These are phyloP conservation scores for Bisporella sp. DNA, from an alignment of 2,329 filamentous ascomycete species.

Conservation along the genomic window DNA sequence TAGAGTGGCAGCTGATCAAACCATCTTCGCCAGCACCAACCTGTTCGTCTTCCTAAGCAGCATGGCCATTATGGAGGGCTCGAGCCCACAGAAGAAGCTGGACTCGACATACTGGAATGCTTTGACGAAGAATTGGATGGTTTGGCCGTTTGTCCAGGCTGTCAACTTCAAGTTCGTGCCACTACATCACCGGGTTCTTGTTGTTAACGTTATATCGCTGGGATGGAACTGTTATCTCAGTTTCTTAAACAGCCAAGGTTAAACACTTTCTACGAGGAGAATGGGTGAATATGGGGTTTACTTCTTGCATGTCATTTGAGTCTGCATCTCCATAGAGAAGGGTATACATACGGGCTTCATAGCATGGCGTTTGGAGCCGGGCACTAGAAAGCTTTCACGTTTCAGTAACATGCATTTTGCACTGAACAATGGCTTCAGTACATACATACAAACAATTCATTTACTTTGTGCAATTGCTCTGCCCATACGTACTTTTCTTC, in stretches of 20 bases:
- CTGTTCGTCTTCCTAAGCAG: conserved; percentile 58
- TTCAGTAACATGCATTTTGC: no score
- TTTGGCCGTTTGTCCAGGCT: conserved; percentile 63
- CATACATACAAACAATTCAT: no score
- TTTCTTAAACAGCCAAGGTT: conserved; percentile 22
- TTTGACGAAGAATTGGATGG: conserved; percentile 61
- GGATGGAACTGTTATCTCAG: conserved; percentile 41
- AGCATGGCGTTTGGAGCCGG: neutral
- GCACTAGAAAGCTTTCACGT: no score
- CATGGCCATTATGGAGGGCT: conserved; percentile 61
- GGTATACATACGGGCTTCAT: conserved; percentile 1
- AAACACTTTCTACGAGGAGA: neutral
- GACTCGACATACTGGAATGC: conserved; percentile 51
- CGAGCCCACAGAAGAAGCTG: conserved; percentile 52
- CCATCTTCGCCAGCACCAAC: conserved; percentile 58
- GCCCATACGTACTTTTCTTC: no score
- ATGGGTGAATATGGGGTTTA: neutral
- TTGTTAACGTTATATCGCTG: conserved; percentile 63
- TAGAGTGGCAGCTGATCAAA: conserved; percentile 58
- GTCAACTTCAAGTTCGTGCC: conserved; percentile 67
- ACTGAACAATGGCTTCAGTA: no score
- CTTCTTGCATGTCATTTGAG: no score
- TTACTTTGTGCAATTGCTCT: no score
- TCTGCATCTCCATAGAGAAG: neutral
- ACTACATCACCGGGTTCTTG: conserved; percentile 58